These are phyloP conservation scores for Trematosphaeria pertusa DNA, from an alignment of 2,329 filamentous ascomycete species.

Conservation along the genomic window DNA sequence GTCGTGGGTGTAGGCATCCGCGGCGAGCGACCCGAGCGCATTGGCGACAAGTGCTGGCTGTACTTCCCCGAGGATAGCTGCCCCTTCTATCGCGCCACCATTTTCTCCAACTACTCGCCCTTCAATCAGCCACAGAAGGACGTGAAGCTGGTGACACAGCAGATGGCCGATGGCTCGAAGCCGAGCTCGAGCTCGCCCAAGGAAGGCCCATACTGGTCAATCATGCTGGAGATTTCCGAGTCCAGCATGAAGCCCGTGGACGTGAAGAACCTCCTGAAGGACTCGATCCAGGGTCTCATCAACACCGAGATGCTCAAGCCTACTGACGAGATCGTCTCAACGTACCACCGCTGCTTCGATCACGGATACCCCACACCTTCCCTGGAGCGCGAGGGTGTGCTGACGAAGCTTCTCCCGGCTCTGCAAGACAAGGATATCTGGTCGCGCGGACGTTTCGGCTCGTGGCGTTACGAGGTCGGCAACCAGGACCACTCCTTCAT, in stretches of 20 bases:
- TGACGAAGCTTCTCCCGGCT: conserved; percentile 91
- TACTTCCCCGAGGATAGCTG: conserved; percentile 99
- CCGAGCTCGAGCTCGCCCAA: conserved; percentile 74
- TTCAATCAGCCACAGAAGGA: conserved; percentile 91
- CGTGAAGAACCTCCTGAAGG: conserved; percentile 80
- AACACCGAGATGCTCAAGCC: conserved; percentile 97
- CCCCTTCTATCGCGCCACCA: conserved; percentile 98
- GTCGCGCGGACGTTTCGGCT: conserved; percentile 95
- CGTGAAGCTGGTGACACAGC: conserved; percentile 84
- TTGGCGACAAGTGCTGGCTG: conserved; percentile 99
- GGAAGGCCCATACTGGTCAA: conserved; percentile 97
- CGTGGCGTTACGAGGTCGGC: conserved; percentile 96
- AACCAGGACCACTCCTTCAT: conserved; percentile 99
- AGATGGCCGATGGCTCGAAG: conserved; percentile 85
- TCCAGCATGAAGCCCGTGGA: conserved; percentile 95
- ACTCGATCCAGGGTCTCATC: conserved; percentile 94
- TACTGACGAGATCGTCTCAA: conserved; percentile 93
- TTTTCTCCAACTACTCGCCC: conserved; percentile 99
- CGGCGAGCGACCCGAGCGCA: conserved; percentile 88
- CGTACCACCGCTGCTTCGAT: conserved; percentile 97
- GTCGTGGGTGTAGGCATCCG: conserved; percentile 96
- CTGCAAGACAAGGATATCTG: conserved; percentile 90
- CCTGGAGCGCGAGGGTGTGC: conserved; percentile 92
- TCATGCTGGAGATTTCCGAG: conserved; percentile 98
- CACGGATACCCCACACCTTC: conserved; percentile 97